Percentiles rank a stretch among this genome's conserved stretches.
phyloP scores from a whole-genome alignment of 306 rosid genomes.

The Pyrus betulifolia region DNA sequence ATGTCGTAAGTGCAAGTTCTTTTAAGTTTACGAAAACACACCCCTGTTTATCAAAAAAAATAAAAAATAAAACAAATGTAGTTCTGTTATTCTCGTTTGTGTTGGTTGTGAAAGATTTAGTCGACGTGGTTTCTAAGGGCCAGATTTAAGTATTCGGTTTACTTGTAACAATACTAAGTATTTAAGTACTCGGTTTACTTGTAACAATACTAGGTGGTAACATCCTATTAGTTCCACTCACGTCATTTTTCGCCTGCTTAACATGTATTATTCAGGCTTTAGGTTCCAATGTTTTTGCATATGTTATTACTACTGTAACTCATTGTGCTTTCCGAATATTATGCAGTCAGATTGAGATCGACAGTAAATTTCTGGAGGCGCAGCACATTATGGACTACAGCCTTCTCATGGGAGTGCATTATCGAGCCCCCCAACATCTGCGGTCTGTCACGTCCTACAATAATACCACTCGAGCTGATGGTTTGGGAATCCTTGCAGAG shows the following conservation, averaged over 20 bases:
- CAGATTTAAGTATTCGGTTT: background rate
- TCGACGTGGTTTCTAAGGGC: background rate
- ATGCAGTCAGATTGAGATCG: conserved; percentile 85
- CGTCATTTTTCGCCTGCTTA: background rate
- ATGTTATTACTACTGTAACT: background rate
- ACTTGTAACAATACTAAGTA: background rate
- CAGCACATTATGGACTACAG: conserved; percentile 97
- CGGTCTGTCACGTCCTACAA: conserved; percentile 36
- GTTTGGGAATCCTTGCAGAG: conserved; percentile 80
- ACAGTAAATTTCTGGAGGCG: conserved; percentile 81
- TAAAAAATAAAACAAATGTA: background rate
- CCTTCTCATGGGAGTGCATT: conserved; percentile 93
- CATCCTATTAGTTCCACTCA: background rate
- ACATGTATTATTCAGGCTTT: background rate
- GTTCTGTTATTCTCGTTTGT: background rate
- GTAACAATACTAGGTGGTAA: background rate
- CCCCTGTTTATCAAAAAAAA: background rate
- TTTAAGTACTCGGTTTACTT: background rate
- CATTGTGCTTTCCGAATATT: background rate
- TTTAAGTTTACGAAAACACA: background rate
- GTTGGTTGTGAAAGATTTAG: background rate
- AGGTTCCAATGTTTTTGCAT: background rate
- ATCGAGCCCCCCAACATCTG: conserved; percentile 87
- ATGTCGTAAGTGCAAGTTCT: conserved; percentile 50
- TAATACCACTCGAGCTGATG: conserved; percentile 49